A percentile compares a stretch with the other conserved stretches of the same genome.
These are phyloP conservation scores for Hydrangea macrophylla DNA, from an alignment of 148 eudicot genomes.

Conservation along the genomic window DNA sequence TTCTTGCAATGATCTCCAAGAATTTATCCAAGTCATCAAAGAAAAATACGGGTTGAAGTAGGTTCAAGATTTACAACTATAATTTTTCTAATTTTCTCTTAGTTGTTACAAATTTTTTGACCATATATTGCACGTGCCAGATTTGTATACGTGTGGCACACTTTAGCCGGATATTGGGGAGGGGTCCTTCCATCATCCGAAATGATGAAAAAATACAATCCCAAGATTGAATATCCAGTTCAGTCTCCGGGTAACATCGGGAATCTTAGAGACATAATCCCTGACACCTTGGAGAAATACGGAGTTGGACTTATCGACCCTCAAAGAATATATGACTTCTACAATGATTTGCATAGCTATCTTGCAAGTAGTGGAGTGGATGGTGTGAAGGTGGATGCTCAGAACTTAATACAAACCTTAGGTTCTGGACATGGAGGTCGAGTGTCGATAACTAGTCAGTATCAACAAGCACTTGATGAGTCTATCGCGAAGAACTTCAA, in stretches of 20 bases:
- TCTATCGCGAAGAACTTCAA: conserved; percentile 47
- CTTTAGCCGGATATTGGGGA: conserved; percentile 66
- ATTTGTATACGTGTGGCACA: conserved; percentile 60
- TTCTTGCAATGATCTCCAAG: conserved; percentile 39
- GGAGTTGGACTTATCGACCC: conserved; percentile 54
- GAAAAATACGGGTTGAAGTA: conserved; percentile 47
- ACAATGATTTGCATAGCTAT: conserved; percentile 52
- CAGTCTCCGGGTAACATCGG: conserved; percentile 62
- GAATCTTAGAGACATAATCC: conserved; percentile 55
- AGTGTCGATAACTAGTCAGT: conserved; percentile 38
- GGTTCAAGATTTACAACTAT: not conserved
- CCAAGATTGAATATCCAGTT: conserved; percentile 48
- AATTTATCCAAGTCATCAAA: conserved; percentile 51
- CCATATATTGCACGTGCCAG: conserved; percentile 21
- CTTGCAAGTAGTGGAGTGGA: conserved; percentile 54
- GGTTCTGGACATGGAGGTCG: conserved; percentile 59
- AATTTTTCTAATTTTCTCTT: not conserved
- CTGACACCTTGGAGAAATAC: conserved; percentile 59
- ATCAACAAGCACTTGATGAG: conserved; percentile 50
- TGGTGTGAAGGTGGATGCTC: conserved; percentile 68
- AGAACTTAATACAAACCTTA: conserved; percentile 50
- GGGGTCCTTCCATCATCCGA: conserved; percentile 50
- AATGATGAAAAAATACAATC: conserved; percentile 45
- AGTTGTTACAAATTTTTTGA: not conserved
- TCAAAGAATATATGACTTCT: conserved; percentile 41